These are phyloP conservation scores for Avena eriantha DNA, from an alignment of 176 grass and related monocot species.

Conservation along the genomic window DNA sequence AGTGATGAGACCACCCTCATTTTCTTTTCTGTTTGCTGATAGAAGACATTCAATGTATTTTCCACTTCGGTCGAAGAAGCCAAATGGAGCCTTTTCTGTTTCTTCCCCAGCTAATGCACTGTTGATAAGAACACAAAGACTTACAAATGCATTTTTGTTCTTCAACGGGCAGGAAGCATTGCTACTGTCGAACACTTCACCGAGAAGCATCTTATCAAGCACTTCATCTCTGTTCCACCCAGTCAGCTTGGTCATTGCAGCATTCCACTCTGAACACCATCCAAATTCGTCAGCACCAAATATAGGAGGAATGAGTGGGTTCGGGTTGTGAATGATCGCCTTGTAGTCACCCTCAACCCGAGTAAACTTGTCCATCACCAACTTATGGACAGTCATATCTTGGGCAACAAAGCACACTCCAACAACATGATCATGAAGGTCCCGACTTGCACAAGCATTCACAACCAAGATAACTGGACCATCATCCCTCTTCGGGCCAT, in stretches of 20 bases:
- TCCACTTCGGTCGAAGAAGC: conserved; percentile 63
- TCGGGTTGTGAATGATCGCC: conserved; percentile 89
- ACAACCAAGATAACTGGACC: conserved; percentile 79
- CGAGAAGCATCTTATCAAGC: conserved; percentile 87
- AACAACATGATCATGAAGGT: conserved; percentile 76
- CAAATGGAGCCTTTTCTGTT: conserved; percentile 77
- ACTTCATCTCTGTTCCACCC: conserved; percentile 89
- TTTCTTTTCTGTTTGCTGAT: conserved; percentile 77
- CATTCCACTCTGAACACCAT: conserved; percentile 97
- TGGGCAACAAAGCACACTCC: conserved; percentile 97
- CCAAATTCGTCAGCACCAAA: conserved; percentile 92
- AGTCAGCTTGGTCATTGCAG: conserved; percentile 82
- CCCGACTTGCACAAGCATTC: conserved; percentile 88
- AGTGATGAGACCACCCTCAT: conserved; percentile 57
- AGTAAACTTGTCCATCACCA: conserved; percentile 87
- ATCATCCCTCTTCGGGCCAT: conserved; percentile 60
- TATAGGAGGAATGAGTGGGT: conserved; percentile 88
- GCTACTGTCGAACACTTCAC: conserved; percentile 78
- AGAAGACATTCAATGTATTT: conserved; percentile 84
- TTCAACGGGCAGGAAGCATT: conserved; percentile 76
- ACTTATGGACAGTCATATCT: conserved; percentile 95
- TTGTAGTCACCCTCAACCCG: conserved; percentile 92
- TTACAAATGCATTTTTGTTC: conserved; percentile 76
- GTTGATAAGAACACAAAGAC: conserved; percentile 80
- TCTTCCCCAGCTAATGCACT: conserved; percentile 80